phyloP scores from a whole-genome alignment of 805 yeast genomes.

The Torulaspora quercuum region DNA sequence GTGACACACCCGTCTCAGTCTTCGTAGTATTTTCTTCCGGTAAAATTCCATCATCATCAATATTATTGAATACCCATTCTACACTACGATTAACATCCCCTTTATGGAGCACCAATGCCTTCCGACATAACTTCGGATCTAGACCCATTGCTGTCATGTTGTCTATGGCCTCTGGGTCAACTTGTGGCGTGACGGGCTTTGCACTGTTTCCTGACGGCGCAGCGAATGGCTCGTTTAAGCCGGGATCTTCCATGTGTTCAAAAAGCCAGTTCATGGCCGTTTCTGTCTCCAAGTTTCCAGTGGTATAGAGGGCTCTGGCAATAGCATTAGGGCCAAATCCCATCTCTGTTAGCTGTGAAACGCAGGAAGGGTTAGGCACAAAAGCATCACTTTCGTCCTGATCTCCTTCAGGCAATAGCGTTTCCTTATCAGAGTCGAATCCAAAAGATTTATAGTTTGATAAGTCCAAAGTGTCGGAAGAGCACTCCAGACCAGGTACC shows the following conservation, averaged over 20 bases:
- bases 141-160: constrained; percentile 68
- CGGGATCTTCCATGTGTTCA: constrained; percentile 81
- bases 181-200: constrained; percentile 1
- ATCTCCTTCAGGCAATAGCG: constrained; percentile 28
- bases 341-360: constrained; percentile 64
- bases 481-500: constrained; percentile 38
- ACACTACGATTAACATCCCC: constrained; percentile 72
- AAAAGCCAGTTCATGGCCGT: constrained; percentile 88
- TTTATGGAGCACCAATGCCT: constrained; percentile 60
- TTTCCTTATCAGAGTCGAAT: constrained; percentile 26
- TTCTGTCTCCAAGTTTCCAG: constrained; percentile 64
- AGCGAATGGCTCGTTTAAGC: constrained; percentile 62
- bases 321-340: constrained; percentile 78
- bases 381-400: constrained; percentile 37
- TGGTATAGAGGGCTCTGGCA: constrained; percentile 62
- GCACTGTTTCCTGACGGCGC: constrained; percentile 26
- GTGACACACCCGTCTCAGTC: background rate
- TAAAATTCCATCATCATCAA: constrained; percentile 69
- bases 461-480: constrained; percentile 43
- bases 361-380: constrained; percentile 51
- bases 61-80: constrained; percentile 85
- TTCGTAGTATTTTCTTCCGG: constrained; percentile 26
- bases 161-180: constrained; percentile 30
- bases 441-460: constrained; percentile 42
- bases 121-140: constrained; percentile 55